Base-by-base conservation (phyloP, 2,329 filamentous ascomycete species). In the Ceratocystis destructans region DNA sequence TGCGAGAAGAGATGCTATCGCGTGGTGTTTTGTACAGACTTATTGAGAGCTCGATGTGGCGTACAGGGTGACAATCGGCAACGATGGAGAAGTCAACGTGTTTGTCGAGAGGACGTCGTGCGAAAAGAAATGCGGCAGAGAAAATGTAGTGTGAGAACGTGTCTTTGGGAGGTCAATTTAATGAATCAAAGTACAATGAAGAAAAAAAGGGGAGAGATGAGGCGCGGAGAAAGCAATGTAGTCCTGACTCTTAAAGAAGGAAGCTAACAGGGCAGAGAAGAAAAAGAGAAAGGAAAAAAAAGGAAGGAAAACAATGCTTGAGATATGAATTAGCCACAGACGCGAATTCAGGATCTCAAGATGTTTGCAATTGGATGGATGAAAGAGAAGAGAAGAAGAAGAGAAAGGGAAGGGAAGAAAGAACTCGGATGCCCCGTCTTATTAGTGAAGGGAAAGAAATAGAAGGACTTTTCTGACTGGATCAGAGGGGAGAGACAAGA, bases 171-270 rank as follows among this genome's bases (percentile, higher is more conserved):
- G 45, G 22, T 63, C 61, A 63, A 63, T 50, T 63, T 46, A 63
- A 63, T 63, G 61, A 63, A 63, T 63, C 68, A 50, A 59, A 68
- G 64, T 62, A 69, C 61, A 25, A 66, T 64, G 63, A 63, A 67
- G 46, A 65, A 63, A 61, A 69, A 66, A 69, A 69, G 62, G 50
- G 46, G 61, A 59, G 28, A 59, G 53, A 17, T 25, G 4, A 53
- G 48, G 2, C 53, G 53, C 33, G 25, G 53, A 33, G 53, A 37
- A 31, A 37, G 53, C 28, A 33, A 57, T 22, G 53, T 59, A 15
- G 53, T 59, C 33, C 1, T 59, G 53, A 59, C 53, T 59, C 28
- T 31, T 15, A 20, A 25, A 22, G 6, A 53, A 25, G 20, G 20
- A 53, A 53, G 33, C 46, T 22, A n/a, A 50, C 17, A 50, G 22